Percentiles rank a stretch among this genome's conserved stretches.
These are phyloP conservation scores for Pythium sp. DNA, from an alignment of 352 stramenopile species.

Conservation along the genomic window DNA sequence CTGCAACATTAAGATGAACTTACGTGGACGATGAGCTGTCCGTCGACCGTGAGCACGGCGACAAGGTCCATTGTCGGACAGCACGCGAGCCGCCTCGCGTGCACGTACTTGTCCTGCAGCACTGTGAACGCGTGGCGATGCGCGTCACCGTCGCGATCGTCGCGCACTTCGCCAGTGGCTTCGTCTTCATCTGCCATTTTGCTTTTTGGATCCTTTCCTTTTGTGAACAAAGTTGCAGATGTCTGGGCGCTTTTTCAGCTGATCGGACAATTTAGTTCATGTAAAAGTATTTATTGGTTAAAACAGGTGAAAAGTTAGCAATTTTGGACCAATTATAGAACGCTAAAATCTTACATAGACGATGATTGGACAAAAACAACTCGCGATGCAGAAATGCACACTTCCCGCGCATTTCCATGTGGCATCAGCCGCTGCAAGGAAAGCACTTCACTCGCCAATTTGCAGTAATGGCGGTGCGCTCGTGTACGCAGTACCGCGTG, in stretches of 20 bases:
- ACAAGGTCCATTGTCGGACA: slow-evolving; percentile 82
- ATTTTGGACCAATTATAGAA: not conserved
- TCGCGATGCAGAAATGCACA: not conserved
- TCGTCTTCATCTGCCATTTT: slow-evolving; percentile 10
- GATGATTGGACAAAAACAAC: not conserved
- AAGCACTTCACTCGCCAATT: not conserved
- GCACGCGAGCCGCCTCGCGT: slow-evolving; percentile 42
- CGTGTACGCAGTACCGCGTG: slow-evolving; percentile 23
- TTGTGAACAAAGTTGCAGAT: not conserved
- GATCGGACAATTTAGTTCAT: no score
- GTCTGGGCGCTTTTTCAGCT: no score
- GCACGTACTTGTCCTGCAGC: slow-evolving; percentile 73
- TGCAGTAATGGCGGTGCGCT: not conserved
- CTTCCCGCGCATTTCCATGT: not conserved
- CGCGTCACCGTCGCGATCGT: slow-evolving; percentile 1
- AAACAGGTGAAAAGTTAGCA: no score
- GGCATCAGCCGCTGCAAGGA: not conserved
- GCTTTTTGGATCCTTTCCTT: not conserved
- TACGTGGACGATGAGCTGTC: slow-evolving; percentile 73
- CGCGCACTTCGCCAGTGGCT: not conserved
- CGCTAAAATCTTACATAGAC: not conserved
- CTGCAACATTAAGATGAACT: slow-evolving; percentile 14
- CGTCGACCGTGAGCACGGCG: slow-evolving; percentile 62
- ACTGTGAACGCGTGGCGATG: slow-evolving; percentile 40
- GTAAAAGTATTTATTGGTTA: no score